Base-by-base conservation (phyloP, 257 asterid species). In the Solanum pinnatisectum region DNA sequence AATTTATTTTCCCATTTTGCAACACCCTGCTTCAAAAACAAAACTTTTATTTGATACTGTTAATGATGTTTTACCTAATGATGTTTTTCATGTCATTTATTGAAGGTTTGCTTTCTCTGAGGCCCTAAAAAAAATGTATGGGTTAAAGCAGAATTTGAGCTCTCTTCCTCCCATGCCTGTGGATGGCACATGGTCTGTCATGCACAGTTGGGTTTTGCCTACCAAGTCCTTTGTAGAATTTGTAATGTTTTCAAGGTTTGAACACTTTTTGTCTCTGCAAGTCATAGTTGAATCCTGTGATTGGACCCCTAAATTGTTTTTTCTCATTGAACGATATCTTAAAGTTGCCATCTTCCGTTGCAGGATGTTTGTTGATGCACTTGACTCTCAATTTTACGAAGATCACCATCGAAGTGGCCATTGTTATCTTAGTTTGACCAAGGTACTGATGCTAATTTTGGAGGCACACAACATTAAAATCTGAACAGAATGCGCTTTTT, bases 221-320 rank as follows among this genome's bases (percentile, higher is more conserved):
- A 97, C 99, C 37, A 91, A 92, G 90, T 96, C 99, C 78, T 97
- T 97, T 88, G 59, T 94, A 91, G 99, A 97, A 93, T 94, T 96
- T 86, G 96, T 93, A 71, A 94, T 97, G 99, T 97, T 97, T 90
- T 97, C 99, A 85, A 97, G 99, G 99, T 97, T 90, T 83, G 67
- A 49, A 88, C 79, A 82, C 32, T 84, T 77, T 2, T 30, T 37
- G 32, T 59, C 87, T 86, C 1, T 33, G 46, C 78, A 30, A 27
- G 42, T 25, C 49, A 5, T 10, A 12, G 72, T 27, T 40, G 39
- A 42, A 33, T 85, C 33, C 25, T 49, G 30, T 49, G 68, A 82
- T 82, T 82, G 86, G 10, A 10, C 42, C 40, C 44, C 12, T 44
- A 42, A 52, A 16, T 27, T 49, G 67, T 4, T 49, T 87, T 87